Conservation (phyloP, 2,329 filamentous ascomycete genomes). For the Aspergillus sp. region DNA sequence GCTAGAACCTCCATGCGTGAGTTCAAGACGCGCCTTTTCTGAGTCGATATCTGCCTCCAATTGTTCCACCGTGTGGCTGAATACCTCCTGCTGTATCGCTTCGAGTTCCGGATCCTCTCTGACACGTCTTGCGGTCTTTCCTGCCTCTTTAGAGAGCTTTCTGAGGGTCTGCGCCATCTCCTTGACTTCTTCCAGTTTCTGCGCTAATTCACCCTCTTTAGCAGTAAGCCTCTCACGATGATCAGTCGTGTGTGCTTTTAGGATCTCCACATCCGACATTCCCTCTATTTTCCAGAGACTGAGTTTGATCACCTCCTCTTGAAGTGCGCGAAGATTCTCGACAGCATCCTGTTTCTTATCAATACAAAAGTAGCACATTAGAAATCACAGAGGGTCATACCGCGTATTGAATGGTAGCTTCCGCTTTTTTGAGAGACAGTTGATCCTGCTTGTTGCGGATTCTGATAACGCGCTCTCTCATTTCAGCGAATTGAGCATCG, state of each 20-base stretch:
- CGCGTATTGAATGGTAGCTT: slow-evolving; percentile 60
- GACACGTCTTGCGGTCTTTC: slow-evolving; percentile 19
- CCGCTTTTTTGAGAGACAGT: slow-evolving; percentile 60
- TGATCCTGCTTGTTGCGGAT: slow-evolving; percentile 62
- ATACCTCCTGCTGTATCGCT: slow-evolving; percentile 50
- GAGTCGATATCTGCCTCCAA: slow-evolving; percentile 75
- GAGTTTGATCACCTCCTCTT: slow-evolving; percentile 69
- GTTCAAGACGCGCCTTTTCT: slow-evolving; percentile 74
- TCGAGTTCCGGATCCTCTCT: slow-evolving; percentile 30
- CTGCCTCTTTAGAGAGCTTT: slow-evolving; percentile 24
- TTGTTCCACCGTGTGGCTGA: slow-evolving; percentile 62
- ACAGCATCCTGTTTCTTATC: slow-evolving; percentile 57
- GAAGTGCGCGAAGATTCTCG: slow-evolving; percentile 63
- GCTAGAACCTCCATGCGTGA: slow-evolving; percentile 78
- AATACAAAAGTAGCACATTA: slow-evolving; percentile 5
- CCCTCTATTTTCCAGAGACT: slow-evolving; percentile 78
- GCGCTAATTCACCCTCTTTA: slow-evolving; percentile 46
- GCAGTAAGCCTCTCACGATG: slow-evolving; percentile 56
- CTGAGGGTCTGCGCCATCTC: slow-evolving; percentile 26
- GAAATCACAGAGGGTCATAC: slow-evolving; percentile 41
- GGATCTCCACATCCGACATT: slow-evolving; percentile 72
- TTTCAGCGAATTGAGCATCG: slow-evolving; percentile 44
- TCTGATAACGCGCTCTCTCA: slow-evolving; percentile 54
- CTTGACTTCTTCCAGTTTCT: slow-evolving; percentile 43
- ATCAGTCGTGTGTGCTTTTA: slow-evolving; percentile 68